A percentile compares a stretch with the other conserved stretches of the same genome.
Evolutionary conservation across 495 filamentous ascomycete genomes (phyloP).

Genomic region (Chlorociboria aeruginascens): DNA sequence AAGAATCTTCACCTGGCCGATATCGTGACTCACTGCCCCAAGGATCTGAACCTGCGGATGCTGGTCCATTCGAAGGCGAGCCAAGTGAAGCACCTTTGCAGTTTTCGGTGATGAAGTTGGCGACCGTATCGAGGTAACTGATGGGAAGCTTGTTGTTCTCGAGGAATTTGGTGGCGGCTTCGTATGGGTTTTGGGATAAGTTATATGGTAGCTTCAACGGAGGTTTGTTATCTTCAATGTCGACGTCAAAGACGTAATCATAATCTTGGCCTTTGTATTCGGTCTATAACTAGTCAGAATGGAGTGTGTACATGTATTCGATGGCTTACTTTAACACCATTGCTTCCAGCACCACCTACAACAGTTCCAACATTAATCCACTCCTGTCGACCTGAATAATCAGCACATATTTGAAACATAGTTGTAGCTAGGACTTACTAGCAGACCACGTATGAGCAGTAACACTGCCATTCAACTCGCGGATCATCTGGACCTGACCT

Average conservation of each 20-base stretch:
- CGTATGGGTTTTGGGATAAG: slow-evolving; percentile 81
- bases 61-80: slow-evolving; percentile 17
- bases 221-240: slow-evolving; percentile 92
- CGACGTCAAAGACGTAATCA: slow-evolving; percentile 97
- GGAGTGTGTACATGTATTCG: not conserved
- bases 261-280: slow-evolving; percentile 78
- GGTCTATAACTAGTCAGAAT: slow-evolving; percentile 27
- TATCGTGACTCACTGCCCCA: slow-evolving; percentile 72
- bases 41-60: slow-evolving; percentile 42
- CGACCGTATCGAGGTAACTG: slow-evolving; percentile 83
- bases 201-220: slow-evolving; percentile 92
- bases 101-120: slow-evolving; percentile 85
- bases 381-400: slow-evolving; percentile 17
- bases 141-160: slow-evolving; percentile 83
- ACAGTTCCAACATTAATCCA: slow-evolving; percentile 91
- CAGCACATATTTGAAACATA: not conserved
- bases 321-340: slow-evolving; percentile 45
- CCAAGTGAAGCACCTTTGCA: slow-evolving; percentile 78
- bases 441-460: slow-evolving; percentile 73
- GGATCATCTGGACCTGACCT: slow-evolving; percentile 86
- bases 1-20: slow-evolving; percentile 50
- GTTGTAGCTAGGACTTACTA: slow-evolving; percentile 17
- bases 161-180: slow-evolving; percentile 85
- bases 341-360: slow-evolving; percentile 78
- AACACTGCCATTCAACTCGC: slow-evolving; percentile 63